Conservation (phyloP, 176 grass and related monocot genomes). For the Avena atlantica region DNA sequence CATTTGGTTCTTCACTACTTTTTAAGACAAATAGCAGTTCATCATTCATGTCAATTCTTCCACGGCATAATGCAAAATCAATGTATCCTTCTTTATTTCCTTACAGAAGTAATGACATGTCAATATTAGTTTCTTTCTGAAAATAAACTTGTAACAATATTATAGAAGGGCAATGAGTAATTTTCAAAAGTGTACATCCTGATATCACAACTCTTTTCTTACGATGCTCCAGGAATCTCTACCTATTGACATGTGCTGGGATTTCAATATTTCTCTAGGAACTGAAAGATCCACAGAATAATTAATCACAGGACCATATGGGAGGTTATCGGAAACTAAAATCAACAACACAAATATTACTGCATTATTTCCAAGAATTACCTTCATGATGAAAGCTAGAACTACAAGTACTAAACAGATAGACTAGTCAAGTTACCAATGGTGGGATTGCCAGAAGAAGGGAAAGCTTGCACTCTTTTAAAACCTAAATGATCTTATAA, state of each 20-base stretch:
- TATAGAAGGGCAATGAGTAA: background rate
- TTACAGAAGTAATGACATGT: background rate
- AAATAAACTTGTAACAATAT: background rate
- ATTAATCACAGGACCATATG: conserved; percentile 15
- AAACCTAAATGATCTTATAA: conserved; percentile 13
- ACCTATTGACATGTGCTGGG: background rate
- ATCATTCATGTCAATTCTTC: background rate
- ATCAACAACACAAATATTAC: background rate
- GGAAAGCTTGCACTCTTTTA: background rate
- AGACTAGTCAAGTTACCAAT: background rate
- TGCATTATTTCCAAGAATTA: background rate
- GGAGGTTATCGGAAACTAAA: background rate
- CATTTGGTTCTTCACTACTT: background rate
- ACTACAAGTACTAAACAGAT: conserved; percentile 22
- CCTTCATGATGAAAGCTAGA: conserved; percentile 1
- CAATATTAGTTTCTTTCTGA: background rate
- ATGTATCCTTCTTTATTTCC: background rate
- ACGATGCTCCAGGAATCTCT: conserved; percentile 6
- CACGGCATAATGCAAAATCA: conserved; percentile 6
- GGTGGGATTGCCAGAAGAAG: background rate
- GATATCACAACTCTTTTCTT: conserved; percentile 11
- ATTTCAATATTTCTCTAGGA: background rate
- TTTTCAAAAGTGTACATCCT: conserved; percentile 1
- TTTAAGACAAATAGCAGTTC: background rate
- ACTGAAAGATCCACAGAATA: background rate